phyloP scores from a whole-genome alignment of 495 filamentous ascomycete species.

The Aspergillus saccharolyticus region DNA sequence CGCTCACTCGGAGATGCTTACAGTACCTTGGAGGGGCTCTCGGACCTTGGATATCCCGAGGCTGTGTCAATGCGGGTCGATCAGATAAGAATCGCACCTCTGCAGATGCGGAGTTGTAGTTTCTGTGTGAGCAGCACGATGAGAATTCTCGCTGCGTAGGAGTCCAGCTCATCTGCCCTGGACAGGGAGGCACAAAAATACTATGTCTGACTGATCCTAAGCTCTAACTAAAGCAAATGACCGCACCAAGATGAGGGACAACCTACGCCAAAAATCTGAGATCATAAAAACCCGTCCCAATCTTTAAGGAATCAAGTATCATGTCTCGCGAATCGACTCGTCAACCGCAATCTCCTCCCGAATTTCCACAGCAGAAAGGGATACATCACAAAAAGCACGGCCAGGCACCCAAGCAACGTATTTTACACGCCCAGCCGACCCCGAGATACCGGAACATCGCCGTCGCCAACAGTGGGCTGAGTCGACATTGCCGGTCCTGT shows the following conservation, averaged over 20 bases:
- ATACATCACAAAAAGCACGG: conserved; percentile 35
- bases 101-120: too few relatives aligned
- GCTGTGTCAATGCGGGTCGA: too few relatives aligned
- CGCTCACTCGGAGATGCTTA: conserved; percentile 3
- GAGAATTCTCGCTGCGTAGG: too few relatives aligned
- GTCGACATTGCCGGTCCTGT: conserved; percentile 49
- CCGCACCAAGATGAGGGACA: too few relatives aligned
- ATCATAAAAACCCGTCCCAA: too few relatives aligned
- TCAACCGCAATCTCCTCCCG: conserved; percentile 24
- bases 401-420: conserved; percentile 56
- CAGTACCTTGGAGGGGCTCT: not conserved
- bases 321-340: conserved; percentile 23
- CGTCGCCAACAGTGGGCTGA: conserved; percentile 44
- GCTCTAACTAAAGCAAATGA: too few relatives aligned
- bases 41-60: not conserved
- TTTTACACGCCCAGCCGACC: conserved; percentile 52
- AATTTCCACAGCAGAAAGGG: conserved; percentile 32
- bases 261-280: too few relatives aligned
- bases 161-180: too few relatives aligned
- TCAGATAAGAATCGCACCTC: too few relatives aligned
- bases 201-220: too few relatives aligned
- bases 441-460: conserved; percentile 55
- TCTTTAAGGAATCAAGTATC: not conserved
- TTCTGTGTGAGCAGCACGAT: too few relatives aligned
- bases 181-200: too few relatives aligned